Evolutionary conservation across 805 yeast species (phyloP).

Genomic region (Tetrapisispora phaffii): DNA sequence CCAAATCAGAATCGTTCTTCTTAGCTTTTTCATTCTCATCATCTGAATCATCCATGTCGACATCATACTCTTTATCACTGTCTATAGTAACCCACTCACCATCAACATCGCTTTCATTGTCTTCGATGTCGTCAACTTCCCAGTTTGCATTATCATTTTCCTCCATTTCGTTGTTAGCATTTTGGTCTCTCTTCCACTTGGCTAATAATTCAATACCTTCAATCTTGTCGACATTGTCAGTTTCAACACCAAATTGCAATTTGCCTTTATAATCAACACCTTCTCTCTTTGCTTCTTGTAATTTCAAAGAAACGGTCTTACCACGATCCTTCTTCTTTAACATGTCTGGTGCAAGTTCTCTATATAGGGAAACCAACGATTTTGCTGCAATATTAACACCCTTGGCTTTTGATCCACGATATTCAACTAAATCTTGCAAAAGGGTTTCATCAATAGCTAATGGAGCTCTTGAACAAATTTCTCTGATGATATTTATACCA

Average conservation of each 20-base stretch:
- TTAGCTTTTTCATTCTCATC: conserved; percentile 31
- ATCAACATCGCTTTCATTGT: conserved; percentile 45
- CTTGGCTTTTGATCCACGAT: conserved; percentile 88
- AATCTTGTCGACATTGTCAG: conserved; percentile 51
- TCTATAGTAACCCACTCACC: conserved; percentile 91
- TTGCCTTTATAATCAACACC: conserved; percentile 24
- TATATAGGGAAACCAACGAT: conserved; percentile 69
- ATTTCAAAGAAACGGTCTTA: conserved; percentile 75
- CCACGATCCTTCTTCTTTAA: conserved; percentile 85
- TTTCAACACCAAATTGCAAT: conserved; percentile 68
- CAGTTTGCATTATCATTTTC: conserved; percentile 55
- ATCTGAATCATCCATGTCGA: conserved; percentile 43
- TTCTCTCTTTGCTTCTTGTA: conserved; percentile 51
- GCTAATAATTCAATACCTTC: conserved; percentile 88
- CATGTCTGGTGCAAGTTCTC: conserved; percentile 97
- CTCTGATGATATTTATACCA: conserved; percentile 91
- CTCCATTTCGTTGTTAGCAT: conserved; percentile 44
- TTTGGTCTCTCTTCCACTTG: conserved; percentile 54
- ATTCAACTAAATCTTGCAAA: conserved; percentile 80
- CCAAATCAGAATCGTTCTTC: conserved; percentile 42
- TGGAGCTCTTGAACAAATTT: conserved; percentile 87
- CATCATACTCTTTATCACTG: conserved; percentile 64
- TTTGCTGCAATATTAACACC: conserved; percentile 93
- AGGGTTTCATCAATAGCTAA: conserved; percentile 82
- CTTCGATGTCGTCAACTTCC: conserved; percentile 45